Evolutionary conservation across 2,329 filamentous ascomycete species (phyloP), one percentile per base, ranked within the genome.

Genomic region (Hymenoscyphus albidus): DNA sequence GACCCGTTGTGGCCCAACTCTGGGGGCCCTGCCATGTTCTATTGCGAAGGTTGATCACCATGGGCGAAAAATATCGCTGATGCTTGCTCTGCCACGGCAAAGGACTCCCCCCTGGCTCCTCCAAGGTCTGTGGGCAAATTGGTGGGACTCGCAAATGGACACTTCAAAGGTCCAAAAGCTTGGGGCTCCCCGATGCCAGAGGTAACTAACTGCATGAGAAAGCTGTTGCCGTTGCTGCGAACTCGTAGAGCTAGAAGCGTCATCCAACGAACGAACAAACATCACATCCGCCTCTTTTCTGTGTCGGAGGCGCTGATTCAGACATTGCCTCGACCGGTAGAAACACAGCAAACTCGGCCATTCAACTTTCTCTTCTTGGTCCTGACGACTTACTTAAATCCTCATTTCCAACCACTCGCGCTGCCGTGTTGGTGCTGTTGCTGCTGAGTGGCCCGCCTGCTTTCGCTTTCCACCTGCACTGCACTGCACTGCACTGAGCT

Each of bases 391-490:
- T 59, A 59, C 18, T 71, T 54, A 38, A 67, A 66, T 65, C 63
- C 59, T 67, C 62, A 65, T 65, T 66, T 42, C 57, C 66, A 63
- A 65, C 70, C 71, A 73, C 64, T 72, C 64, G 61, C 44, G 48
- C 31, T 22, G 27, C 64, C 62, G 59, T 64, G 44, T 65, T 59
- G 62, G 57, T 44, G 63, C 64, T 62, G 59, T 44, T 63, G 62
- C 68, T 59, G 18, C 64, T 73, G 63, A 74, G 63, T 73, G 72
- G 72, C 62, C 65, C 67, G 64, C 66, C 68, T 69, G 65, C 62
- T 61, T 62, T 27, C 42, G 18, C 39, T 59, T 32, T n/a, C 58
- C 31, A 51, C 61, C 70, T 60, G 69, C 70, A 62, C 62, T 63
- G 69, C 70, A 62, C 62, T 63, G 69, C 70, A 62, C 62, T 63